Evolutionary conservation across 305 asterid genomes (phyloP), one percentile per base, ranked within the genome.

Genomic region (Rubia tinctorum): DNA sequence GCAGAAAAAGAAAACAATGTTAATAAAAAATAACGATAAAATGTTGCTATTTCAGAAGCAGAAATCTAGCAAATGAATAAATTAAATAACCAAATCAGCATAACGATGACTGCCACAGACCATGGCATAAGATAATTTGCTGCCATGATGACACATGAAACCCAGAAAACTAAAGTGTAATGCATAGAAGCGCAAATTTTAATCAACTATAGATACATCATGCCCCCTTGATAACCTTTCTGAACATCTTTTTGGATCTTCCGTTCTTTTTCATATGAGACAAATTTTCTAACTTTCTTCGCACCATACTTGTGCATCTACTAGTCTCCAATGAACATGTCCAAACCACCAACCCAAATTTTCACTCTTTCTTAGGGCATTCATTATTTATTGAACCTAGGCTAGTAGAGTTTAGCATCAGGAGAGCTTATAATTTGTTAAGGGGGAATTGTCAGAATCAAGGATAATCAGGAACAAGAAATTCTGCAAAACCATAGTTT

Each of bases 1-100:
- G 25, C 64, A 80, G 68, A 62, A 61, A 60, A 10, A 63, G n/a
- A 44, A 44, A 44, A 44, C 51, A 62, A 72, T 69, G 53, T 69
- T 68, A 17, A 63, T 39, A 40, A 18, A 30, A 25, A n/a, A 13
- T 37, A 62, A 51, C 43, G 15, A 8, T n/a, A 18, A 7, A 71
- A 8, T 55, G 5, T 4, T 62, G n/a, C 14, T 23, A 61, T 51
- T 49, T 70, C 64, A 51, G 47, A 49, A 70, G 18, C 39, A 2
- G 18, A 15, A 18, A n/a, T 27, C 23, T 7, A 62, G 40, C 66
- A 62, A 25, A 8, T 27, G 40, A 71, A 71, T 2, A 22, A 20
- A 40, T 14, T 25, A 59, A 56, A 18, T 14, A 60, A 71, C 20
- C 25, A 51, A 51, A 69, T 7, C 44, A 49, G 27, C 25, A 70